phyloP scores from a whole-genome alignment of 495 filamentous ascomycete species.

The Apiosordaria backusii region DNA sequence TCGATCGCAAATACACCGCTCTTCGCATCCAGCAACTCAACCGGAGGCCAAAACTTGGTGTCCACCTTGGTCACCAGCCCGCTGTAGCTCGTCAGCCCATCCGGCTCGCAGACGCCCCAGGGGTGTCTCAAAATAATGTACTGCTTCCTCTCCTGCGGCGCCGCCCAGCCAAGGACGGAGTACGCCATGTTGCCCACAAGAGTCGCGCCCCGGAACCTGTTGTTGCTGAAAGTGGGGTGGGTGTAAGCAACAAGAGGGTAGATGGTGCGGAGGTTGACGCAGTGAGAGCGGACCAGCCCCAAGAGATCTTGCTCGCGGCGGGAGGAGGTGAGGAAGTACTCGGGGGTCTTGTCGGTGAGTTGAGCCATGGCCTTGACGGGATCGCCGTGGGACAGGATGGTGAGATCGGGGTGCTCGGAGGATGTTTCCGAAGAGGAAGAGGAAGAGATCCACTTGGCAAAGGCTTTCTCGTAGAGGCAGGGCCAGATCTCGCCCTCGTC shows the following conservation, averaged over 20 bases:
- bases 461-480: constrained; percentile 42
- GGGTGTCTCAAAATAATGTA: constrained; percentile 39
- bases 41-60: constrained; percentile 35
- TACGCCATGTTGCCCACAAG: constrained; percentile 41
- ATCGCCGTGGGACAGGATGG: constrained; percentile 33
- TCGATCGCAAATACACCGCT: constrained; percentile 35
- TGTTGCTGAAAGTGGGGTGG: constrained; percentile 21
- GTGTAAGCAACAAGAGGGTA: constrained; percentile 34
- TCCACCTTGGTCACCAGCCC: constrained; percentile 33
- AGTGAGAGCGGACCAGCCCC: constrained; percentile 30
- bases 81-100: constrained; percentile 29
- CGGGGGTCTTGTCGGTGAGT: constrained; percentile 31
- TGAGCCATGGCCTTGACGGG: constrained; percentile 40
- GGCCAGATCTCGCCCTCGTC: constrained; percentile 36
- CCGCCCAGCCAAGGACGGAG: constrained; percentile 38
- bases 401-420: constrained; percentile 31
- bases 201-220: constrained; percentile 33
- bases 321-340: constrained; percentile 31
- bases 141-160: constrained; percentile 31
- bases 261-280: constrained; percentile 35
- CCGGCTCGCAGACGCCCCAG: constrained; percentile 36
- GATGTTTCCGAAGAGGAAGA: constrained; percentile 8
- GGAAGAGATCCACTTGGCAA: constrained; percentile 34
- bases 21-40: constrained; percentile 25
- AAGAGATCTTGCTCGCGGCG: constrained; percentile 27